Conservation (phyloP, 176 grass and related monocot genomes). For the Musa acuminata region DNA sequence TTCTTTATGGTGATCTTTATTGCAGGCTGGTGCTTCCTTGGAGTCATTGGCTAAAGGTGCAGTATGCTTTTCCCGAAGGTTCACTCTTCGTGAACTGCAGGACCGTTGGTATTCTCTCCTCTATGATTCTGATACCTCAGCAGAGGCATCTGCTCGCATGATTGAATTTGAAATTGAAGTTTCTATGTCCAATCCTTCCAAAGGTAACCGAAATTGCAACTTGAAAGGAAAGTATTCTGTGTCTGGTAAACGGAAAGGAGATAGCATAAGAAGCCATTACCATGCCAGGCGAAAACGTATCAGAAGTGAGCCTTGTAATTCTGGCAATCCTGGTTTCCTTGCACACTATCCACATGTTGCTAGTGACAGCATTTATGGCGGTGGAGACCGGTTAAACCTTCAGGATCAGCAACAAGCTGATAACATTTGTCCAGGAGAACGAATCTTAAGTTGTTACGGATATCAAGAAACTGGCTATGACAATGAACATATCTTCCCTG, state of each 20-base stretch:
- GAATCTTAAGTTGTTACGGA: conserved; percentile 26
- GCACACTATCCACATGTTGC: conserved; percentile 29
- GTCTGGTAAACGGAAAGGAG: conserved; percentile 54
- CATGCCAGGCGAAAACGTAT: conserved; percentile 53
- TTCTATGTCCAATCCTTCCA: conserved; percentile 40
- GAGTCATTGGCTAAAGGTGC: conserved; percentile 63
- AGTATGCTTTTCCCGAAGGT: conserved; percentile 50
- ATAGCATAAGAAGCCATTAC: conserved; percentile 45
- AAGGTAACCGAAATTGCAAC: conserved; percentile 43
- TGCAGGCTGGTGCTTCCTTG: conserved; percentile 54
- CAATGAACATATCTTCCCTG: conserved; percentile 27
- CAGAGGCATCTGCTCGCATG: conserved; percentile 40
- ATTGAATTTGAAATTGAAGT: conserved; percentile 45
- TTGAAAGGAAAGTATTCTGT: conserved; percentile 46
- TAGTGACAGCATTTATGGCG: conserved; percentile 24
- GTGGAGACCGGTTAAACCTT: conserved; percentile 27
- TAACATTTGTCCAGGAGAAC: conserved; percentile 33
- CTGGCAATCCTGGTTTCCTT: conserved; percentile 38
- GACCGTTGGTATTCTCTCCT: conserved; percentile 54
- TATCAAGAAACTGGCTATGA: conserved; percentile 28
- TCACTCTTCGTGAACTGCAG: conserved; percentile 56
- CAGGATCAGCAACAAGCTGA: conserved; percentile 24
- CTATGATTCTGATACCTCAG: conserved; percentile 38
- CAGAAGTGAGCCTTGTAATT: conserved; percentile 31
- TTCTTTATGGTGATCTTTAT: not conserved